Evolutionary conservation across 371 early-diverging fungal species (phyloP).

Genomic region (Capniomyces stellatus): DNA sequence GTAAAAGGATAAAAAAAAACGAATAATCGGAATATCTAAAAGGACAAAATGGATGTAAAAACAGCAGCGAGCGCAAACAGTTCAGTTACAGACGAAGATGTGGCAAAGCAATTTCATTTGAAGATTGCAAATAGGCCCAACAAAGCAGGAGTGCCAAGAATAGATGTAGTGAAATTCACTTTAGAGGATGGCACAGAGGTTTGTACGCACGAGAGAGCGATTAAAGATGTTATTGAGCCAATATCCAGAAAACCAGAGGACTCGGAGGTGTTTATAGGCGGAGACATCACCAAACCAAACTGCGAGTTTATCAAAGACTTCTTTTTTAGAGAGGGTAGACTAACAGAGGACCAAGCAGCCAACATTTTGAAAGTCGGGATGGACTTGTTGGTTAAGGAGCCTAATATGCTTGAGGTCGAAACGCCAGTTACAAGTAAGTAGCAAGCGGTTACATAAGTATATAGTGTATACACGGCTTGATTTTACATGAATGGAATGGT

Average conservation of each 20-base stretch:
- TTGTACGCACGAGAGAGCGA: slow-evolving; percentile 51
- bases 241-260: slow-evolving; percentile 29
- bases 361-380: slow-evolving; percentile 56
- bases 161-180: slow-evolving; percentile 18
- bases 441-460: neutral
- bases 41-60: too few relatives aligned
- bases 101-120: too few relatives aligned
- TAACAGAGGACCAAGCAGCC: slow-evolving; percentile 82
- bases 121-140: too few relatives aligned
- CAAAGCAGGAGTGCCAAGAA: neutral
- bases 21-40: too few relatives aligned
- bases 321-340: slow-evolving; percentile 75
- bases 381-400: slow-evolving; percentile 54
- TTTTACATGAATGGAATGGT: too few relatives aligned
- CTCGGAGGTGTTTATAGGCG: slow-evolving; percentile 39
- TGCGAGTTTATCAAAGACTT: slow-evolving; percentile 65
- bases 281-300: slow-evolving; percentile 44
- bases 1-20: too few relatives aligned
- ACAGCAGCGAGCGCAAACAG: too few relatives aligned
- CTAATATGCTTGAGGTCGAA: slow-evolving; percentile 66
- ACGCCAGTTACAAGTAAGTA: slow-evolving; percentile 75
- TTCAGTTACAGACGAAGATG: too few relatives aligned
- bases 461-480: too few relatives aligned
- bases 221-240: slow-evolving; percentile 47
- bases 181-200: slow-evolving; percentile 63